These are phyloP conservation scores for Mollisiaceae sp. DNA, from an alignment of 2,329 filamentous ascomycete genomes.

Conservation along the genomic window DNA sequence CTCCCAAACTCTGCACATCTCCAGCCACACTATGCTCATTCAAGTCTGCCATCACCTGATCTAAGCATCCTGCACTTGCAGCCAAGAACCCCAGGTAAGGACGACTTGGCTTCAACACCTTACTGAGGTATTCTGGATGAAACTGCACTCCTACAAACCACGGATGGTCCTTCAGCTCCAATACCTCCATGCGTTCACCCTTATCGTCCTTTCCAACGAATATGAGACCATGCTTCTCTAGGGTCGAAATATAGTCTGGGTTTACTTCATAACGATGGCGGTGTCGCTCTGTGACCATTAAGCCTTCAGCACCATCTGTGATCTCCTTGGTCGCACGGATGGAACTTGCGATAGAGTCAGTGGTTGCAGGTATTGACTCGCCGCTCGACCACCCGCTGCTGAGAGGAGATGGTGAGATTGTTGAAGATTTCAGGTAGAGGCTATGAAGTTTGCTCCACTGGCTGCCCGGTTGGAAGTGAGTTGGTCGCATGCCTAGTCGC, in stretches of 20 bases:
- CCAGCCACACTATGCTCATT: background rate
- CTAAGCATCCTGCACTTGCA: background rate
- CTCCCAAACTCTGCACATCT: background rate
- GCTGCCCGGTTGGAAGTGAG: constrained; percentile 73
- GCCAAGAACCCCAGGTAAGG: constrained; percentile 80
- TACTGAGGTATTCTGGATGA: constrained; percentile 83
- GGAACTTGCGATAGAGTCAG: too few species aligned
- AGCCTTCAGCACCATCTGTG: constrained; percentile 47
- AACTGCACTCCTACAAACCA: constrained; percentile 87
- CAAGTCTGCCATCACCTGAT: background rate
- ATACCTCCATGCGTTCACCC: constrained; percentile 79
- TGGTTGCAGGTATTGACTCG: too few species aligned
- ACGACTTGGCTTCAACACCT: constrained; percentile 74
- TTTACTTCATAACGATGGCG: constrained; percentile 92
- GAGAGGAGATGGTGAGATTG: background rate
- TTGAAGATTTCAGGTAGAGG: constrained; percentile 57
- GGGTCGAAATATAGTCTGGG: constrained; percentile 69
- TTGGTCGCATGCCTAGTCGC: constrained; percentile 68
- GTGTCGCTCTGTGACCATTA: constrained; percentile 72
- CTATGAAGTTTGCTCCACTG: constrained; percentile 79
- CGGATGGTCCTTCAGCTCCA: constrained; percentile 82
- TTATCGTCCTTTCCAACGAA: constrained; percentile 82
- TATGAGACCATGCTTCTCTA: constrained; percentile 70
- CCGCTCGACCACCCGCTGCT: too few species aligned
- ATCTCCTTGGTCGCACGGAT: too few species aligned